phyloP scores from a whole-genome alignment of 148 eudicot species.

The Pharnaceum exiguum region DNA sequence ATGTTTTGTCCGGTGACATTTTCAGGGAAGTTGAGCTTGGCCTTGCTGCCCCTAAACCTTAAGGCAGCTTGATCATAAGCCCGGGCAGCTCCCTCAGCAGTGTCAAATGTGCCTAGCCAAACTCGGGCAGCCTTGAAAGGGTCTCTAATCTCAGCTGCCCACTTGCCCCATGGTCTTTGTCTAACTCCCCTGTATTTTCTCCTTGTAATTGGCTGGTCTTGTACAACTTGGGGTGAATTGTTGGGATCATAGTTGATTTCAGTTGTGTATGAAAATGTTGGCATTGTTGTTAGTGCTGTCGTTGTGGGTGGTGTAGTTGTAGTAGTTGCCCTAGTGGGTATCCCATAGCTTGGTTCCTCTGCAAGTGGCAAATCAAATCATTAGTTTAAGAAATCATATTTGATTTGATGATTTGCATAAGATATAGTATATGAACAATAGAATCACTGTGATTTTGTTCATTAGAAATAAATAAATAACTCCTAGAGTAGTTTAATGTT shows the following conservation, averaged over 20 bases:
- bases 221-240: conserved; percentile 2
- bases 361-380: conserved; percentile 2
- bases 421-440: not conserved
- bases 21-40: conserved; percentile 83
- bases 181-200: conserved; percentile 82
- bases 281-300: not conserved
- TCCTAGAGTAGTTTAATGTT: no score
- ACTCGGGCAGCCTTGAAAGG: conserved; percentile 75
- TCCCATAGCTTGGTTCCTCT: conserved; percentile 25
- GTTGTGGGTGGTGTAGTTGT: conserved; percentile 11
- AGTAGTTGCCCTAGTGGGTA: conserved; percentile 13
- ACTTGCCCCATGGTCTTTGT: conserved; percentile 86
- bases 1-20: conserved; percentile 28
- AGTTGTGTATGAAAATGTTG: conserved; percentile 27
- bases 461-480: no score
- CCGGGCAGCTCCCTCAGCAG: conserved; percentile 73
- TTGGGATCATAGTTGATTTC: not conserved
- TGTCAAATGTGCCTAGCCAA: conserved; percentile 79
- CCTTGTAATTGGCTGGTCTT: conserved; percentile 17
- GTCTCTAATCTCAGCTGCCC: conserved; percentile 91
- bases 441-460: no score
- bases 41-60: conserved; percentile 64
- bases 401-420: not conserved
- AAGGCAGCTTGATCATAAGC: conserved; percentile 81
- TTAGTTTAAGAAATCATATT: not conserved